Evolutionary conservation across 257 asterid genomes (phyloP), one percentile per base, ranked within the genome.

Genomic region (Przewalskia tangutica): DNA sequence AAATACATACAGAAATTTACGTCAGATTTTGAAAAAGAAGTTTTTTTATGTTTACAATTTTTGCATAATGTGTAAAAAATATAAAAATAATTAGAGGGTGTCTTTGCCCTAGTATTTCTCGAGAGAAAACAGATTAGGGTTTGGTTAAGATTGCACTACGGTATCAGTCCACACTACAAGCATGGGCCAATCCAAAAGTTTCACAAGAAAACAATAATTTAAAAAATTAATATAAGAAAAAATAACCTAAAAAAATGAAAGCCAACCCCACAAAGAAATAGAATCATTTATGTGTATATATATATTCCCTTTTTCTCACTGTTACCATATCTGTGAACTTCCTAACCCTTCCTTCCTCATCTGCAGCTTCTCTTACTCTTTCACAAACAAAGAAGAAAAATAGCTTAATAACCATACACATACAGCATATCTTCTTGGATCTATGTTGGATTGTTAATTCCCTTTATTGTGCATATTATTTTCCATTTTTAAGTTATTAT

Each of bases 51-150:
- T n/a, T n/a, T n/a, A n/a, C n/a, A n/a, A n/a, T n/a, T n/a, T n/a
- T n/a, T n/a, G n/a, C n/a, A n/a, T n/a, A n/a, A n/a, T n/a, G n/a
- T n/a, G n/a, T n/a, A n/a, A n/a, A n/a, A n/a, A n/a, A n/a, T n/a
- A n/a, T n/a, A n/a, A n/a, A n/a, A n/a, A n/a, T n/a, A n/a, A n/a
- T n/a, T n/a, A n/a, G n/a, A n/a, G n/a, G n/a, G 16, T 53, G 23
- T 70, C 42, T 12, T 51, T 34, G 14, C 77, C 8, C 65, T 51
- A 51, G 4, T 34, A 46, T 7, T 42, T 63, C 55, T 27, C 63
- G 16, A 23, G 38, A 44, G 66, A 79, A 85, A 56, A 34, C 8
- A 70, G 16, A 0, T 73, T 85, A 85, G 88, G 88, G 86, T 76
- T 82, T 85, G 68, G 32, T 27, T 27, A 27, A 27, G 32, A 27